Evolutionary conservation across 805 yeast species (phyloP), one percentile per base, ranked within the genome.

Genomic region (Priceomyces castillae): DNA sequence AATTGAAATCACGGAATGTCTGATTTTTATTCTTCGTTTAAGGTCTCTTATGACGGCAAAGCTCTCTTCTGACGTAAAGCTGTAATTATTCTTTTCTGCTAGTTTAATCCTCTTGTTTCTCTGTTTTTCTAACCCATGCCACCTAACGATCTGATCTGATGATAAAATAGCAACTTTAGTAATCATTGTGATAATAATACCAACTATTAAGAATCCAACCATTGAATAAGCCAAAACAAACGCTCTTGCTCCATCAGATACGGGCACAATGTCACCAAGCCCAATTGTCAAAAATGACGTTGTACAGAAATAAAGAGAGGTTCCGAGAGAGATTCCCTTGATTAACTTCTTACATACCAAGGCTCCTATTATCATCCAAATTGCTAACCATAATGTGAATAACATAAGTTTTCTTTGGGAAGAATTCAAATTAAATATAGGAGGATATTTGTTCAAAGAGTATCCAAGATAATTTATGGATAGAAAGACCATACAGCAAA

Each of bases 211-310:
- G 15, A 90, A 78, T 0, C 96, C 96, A 11, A 78, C 62, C 14
- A 86, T 60, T 4, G 94, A 78, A 64, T 81, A 86, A 2, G 84
- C 58, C 40, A 89, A 65, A 0, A 77, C 67, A 47, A 86, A 62
- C 0, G 81, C 82, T 56, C 78, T 77, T 0, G 84, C 73, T 1
- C 80, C 78, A 1, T 72, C 64, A 1, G 74, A 61, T 0, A 44
- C 30, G 0, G 96, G 90, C 0, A 74, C 67, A 26, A 84, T 71
- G 52, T 86, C 94, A 30, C 96, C 96, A 14, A 83, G 68, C 0
- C 97, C 97, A 22, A 90, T 76, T 1, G 97, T 90, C 38, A 86
- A 67, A 31, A 84, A 66, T 0, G 95, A 81, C 1, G 86, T 89
- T 9, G 78, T 76, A 52, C 89, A 81, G 58, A 76, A 87, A 57